A percentile compares a stretch with the other conserved stretches of the same genome.
Evolutionary conservation across 1,284 basidiomycete species (phyloP).

Genomic region (Cutaneotrichosporon mucoides): DNA sequence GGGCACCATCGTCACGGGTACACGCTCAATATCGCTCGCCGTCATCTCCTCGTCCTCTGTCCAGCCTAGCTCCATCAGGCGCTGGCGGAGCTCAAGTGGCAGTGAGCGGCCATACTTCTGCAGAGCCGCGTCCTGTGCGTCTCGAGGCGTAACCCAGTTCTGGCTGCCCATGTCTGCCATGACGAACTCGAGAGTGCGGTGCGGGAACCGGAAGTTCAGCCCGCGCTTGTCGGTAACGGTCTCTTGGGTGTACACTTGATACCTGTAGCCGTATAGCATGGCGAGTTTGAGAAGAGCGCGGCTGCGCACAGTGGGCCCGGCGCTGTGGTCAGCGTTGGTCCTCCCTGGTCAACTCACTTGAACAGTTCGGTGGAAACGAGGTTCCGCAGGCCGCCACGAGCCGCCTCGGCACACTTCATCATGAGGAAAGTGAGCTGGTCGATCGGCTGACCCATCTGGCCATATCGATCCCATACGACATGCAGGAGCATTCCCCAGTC

Average conservation of each 20-base stretch:
- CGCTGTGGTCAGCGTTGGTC: neutral
- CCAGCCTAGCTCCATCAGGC: slow-evolving; percentile 45
- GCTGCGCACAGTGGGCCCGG: slow-evolving; percentile 10
- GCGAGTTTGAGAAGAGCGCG: slow-evolving; percentile 29
- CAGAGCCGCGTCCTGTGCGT: slow-evolving; percentile 37
- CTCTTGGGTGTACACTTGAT: slow-evolving; percentile 32
- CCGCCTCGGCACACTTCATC: slow-evolving; percentile 38
- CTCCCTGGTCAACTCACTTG: neutral
- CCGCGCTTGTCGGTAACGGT: slow-evolving; percentile 34
- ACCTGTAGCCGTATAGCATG: slow-evolving; percentile 35
- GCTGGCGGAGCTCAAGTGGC: slow-evolving; percentile 39
- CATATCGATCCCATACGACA: slow-evolving; percentile 29
- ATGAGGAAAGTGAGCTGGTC: slow-evolving; percentile 29
- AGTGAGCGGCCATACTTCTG: slow-evolving; percentile 37
- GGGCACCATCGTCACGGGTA: slow-evolving; percentile 30
- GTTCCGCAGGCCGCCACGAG: slow-evolving; percentile 16
- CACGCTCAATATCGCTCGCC: slow-evolving; percentile 29
- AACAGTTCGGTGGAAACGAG: slow-evolving; percentile 26
- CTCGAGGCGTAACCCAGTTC: slow-evolving; percentile 34
- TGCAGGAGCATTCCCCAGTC: slow-evolving; percentile 34
- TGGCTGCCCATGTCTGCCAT: slow-evolving; percentile 39
- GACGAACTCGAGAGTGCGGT: slow-evolving; percentile 36
- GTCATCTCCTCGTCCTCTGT: slow-evolving; percentile 31
- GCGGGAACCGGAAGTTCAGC: slow-evolving; percentile 33
- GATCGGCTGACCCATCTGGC: slow-evolving; percentile 5